Conservation (phyloP, 257 asterid genomes). For the Striga asiatica region DNA sequence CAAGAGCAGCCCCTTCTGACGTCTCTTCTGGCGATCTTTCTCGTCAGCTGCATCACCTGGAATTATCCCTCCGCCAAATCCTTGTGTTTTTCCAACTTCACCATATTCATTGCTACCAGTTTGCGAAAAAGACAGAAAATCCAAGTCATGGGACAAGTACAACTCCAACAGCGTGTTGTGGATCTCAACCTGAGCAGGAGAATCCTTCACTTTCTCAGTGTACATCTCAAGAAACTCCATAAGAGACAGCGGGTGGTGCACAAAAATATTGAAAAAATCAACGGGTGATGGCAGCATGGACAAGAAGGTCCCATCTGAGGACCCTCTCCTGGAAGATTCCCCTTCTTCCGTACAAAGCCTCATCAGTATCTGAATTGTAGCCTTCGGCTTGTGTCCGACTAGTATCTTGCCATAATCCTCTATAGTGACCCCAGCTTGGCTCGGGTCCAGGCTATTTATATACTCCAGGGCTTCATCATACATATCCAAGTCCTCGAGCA, state of each 20-base stretch:
- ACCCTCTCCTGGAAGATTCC: slow-evolving; percentile 40
- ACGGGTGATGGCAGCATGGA: slow-evolving; percentile 98
- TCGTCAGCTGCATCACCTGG: slow-evolving; percentile 31
- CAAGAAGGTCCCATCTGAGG: slow-evolving; percentile 42
- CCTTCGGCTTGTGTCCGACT: slow-evolving; percentile 80
- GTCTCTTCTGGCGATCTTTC: slow-evolving; percentile 54
- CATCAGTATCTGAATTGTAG: slow-evolving; percentile 74
- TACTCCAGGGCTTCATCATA: slow-evolving; percentile 89
- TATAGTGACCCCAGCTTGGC: slow-evolving; percentile 93
- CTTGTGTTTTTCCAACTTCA: slow-evolving; percentile 21
- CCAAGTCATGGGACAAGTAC: slow-evolving; percentile 70
- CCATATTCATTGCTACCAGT: slow-evolving; percentile 32
- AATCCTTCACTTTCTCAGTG: slow-evolving; percentile 70
- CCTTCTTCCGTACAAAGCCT: slow-evolving; percentile 92
- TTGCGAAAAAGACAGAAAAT: slow-evolving; percentile 65
- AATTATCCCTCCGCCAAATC: slow-evolving; percentile 32
- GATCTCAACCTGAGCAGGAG: slow-evolving; percentile 96
- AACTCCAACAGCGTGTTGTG: slow-evolving; percentile 81
- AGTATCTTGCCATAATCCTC: slow-evolving; percentile 92
- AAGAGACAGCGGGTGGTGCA: slow-evolving; percentile 75
- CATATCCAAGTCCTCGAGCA: slow-evolving; percentile 86
- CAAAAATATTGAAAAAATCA: slow-evolving; percentile 82
- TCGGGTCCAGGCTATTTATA: slow-evolving; percentile 78
- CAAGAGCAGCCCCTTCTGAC: slow-evolving; percentile 56
- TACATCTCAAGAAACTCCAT: slow-evolving; percentile 88